Base-by-base conservation (phyloP, 257 asterid species). In the Primulina huaijiensis region DNA sequence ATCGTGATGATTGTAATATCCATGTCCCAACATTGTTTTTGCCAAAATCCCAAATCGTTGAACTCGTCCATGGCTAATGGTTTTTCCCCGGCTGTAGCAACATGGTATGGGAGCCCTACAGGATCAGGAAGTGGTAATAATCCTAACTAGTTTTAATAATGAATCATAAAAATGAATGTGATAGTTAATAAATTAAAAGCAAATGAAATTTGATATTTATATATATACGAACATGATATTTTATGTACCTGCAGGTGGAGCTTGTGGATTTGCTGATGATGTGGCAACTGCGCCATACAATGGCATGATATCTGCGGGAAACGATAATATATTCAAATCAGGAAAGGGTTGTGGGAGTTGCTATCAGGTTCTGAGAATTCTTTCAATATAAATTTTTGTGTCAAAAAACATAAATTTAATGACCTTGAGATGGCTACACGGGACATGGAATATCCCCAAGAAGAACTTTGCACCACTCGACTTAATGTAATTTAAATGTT, bases 281-380 rank as follows among this genome's bases (percentile, higher is more conserved):
- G 74, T 78, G 6, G 71, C 7, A 8, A 8, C 3, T 6, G 50
- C 72, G 23, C 67, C 80, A 7, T 81, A 19, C 64, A 38, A 20
- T 30, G 76, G 70, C 35, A 5, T 73, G 69, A 67, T 71, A 61
- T 67, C 81, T 7, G 79, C 83, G 1, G 78, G 79, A 40, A 76
- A 82, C 29, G 12, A 16, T 0, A 23, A 63, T 37, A 0, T 73
- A 37, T 76, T 57, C 19, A 40, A 60, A 62, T 23, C 31, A 2
- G 83, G 86, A 55, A 43, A 40, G 57, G 85, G 82, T 19, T 81
- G 88, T 25, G 84, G 84, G 50, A 65, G 72, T 38, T 80, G 84
- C 73, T 73, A 80, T 67, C 50, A 40, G 76, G 79, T 79, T 9
- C 12, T 33, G 37, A 21, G 5, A 43, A 33, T 65, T 10, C 1